These are phyloP conservation scores for Hypseocharis bilobata DNA, from an alignment of 441 rosid species.

Conservation along the genomic window DNA sequence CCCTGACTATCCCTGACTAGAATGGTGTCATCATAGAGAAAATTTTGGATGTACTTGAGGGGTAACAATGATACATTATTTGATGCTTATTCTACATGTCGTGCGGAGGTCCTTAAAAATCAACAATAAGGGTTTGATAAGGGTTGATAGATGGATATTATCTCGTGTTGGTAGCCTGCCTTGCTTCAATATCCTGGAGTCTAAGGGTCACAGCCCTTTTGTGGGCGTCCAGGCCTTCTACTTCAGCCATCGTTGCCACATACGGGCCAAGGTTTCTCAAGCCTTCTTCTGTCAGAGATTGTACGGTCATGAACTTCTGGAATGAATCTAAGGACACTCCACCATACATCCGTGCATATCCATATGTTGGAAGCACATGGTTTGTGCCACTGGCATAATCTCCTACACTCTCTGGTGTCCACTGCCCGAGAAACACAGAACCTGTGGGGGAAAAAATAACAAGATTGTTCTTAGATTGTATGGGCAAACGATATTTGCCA, in stretches of 20 bases:
- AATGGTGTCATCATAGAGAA: too few relatives aligned
- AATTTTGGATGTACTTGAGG: too few relatives aligned
- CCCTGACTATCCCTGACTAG: too few relatives aligned
- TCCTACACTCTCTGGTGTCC: conserved; percentile 90
- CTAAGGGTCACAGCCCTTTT: conserved; percentile 77
- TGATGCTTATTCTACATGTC: too few relatives aligned
- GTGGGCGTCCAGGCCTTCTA: conserved; percentile 82
- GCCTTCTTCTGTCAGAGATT: conserved; percentile 76
- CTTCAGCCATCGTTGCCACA: conserved; percentile 72
- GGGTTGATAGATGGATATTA: conserved; percentile 14
- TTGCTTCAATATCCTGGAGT: conserved; percentile 59
- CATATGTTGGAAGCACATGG: conserved; percentile 84
- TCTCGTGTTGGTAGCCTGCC: conserved; percentile 25
- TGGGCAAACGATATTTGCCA: neutral
- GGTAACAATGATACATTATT: too few relatives aligned
- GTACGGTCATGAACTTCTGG: conserved; percentile 69
- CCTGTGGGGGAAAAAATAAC: conserved; percentile 31
- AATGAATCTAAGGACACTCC: conserved; percentile 81
- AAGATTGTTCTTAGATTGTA: neutral
- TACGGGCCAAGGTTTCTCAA: conserved; percentile 63
- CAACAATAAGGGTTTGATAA: neutral
- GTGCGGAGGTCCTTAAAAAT: neutral
- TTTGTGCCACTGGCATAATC: conserved; percentile 88
- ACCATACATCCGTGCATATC: conserved; percentile 79
- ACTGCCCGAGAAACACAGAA: conserved; percentile 68